Conservation (phyloP, 805 yeast species). For the Kluyveromyces lactis region DNA sequence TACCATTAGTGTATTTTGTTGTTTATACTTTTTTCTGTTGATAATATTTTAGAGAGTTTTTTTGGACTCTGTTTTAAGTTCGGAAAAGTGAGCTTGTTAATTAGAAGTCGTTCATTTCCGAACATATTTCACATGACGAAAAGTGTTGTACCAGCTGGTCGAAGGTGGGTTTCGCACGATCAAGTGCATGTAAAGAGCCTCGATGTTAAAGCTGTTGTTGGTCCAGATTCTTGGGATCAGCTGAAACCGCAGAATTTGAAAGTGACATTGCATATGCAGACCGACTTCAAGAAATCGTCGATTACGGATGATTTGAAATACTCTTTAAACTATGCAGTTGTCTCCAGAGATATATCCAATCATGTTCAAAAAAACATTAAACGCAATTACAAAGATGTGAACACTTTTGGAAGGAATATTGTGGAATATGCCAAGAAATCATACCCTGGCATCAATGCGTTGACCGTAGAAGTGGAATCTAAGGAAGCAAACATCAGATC, state of each 20-base stretch:
- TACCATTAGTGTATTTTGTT: too few relatives aligned
- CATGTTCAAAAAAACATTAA: conserved; percentile 35
- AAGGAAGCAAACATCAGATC: conserved; percentile 25
- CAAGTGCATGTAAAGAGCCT: conserved; percentile 45
- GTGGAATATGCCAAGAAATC: conserved; percentile 35
- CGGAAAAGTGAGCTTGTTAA: too few relatives aligned
- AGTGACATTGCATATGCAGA: conserved; percentile 50
- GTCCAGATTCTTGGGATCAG: conserved; percentile 69
- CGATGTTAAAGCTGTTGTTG: conserved; percentile 53
- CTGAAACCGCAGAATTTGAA: conserved; percentile 58
- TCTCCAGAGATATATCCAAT: conserved; percentile 55
- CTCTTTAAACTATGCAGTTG: conserved; percentile 82
- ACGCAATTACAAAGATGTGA: conserved; percentile 29
- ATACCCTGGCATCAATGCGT: conserved; percentile 16
- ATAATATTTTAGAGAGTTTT: too few relatives aligned
- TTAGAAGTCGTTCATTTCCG: too few relatives aligned
- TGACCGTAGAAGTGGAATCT: conserved; percentile 15
- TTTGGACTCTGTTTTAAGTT: too few relatives aligned
- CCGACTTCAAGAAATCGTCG: conserved; percentile 71
- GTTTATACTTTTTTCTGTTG: too few relatives aligned
- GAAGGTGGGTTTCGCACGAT: conserved; percentile 13
- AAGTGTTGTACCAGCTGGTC: neutral
- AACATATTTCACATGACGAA: neutral
- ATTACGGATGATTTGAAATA: conserved; percentile 69
- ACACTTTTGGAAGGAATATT: conserved; percentile 39